These are phyloP conservation scores for Starmerella scarabaei DNA, from an alignment of 805 yeast species.

Conservation along the genomic window DNA sequence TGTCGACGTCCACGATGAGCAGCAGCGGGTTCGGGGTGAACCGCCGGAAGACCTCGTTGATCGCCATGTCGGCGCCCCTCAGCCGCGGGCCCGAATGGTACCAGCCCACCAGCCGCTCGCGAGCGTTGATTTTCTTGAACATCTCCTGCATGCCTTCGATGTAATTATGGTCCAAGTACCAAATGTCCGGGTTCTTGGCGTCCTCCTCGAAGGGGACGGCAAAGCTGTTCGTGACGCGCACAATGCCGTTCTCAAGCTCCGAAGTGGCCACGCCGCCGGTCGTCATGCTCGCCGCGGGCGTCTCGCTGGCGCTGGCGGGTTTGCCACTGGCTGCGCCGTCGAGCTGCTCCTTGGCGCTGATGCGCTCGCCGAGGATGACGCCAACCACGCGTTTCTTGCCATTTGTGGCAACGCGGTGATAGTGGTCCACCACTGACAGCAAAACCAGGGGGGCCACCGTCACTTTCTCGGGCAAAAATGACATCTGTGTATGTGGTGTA, in stretches of 20 bases:
- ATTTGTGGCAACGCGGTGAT: conserved; percentile 68
- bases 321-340: conserved; percentile 5
- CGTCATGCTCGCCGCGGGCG: neutral
- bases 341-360: conserved; percentile 4
- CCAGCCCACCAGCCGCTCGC: conserved; percentile 96
- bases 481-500: conserved; percentile 2
- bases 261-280: neutral
- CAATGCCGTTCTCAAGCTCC: conserved; percentile 27
- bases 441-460: conserved; percentile 92
- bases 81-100: conserved; percentile 95
- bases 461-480: conserved; percentile 37
- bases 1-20: conserved; percentile 83
- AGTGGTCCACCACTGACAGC: conserved; percentile 89
- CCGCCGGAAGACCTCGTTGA: conserved; percentile 77
- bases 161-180: conserved; percentile 95
- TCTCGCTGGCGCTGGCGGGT: neutral
- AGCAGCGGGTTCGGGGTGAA: conserved; percentile 72
- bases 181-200: conserved; percentile 75
- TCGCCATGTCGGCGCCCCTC: conserved; percentile 73
- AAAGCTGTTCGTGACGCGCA: conserved; percentile 79
- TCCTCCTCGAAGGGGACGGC: conserved; percentile 99
- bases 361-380: conserved; percentile 73
- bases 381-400: conserved; percentile 81
- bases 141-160: conserved; percentile 94
- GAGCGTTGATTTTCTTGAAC: conserved; percentile 96